Base-by-base conservation (phyloP, 768 basidiomycete genomes). In the Trametes villosa region DNA sequence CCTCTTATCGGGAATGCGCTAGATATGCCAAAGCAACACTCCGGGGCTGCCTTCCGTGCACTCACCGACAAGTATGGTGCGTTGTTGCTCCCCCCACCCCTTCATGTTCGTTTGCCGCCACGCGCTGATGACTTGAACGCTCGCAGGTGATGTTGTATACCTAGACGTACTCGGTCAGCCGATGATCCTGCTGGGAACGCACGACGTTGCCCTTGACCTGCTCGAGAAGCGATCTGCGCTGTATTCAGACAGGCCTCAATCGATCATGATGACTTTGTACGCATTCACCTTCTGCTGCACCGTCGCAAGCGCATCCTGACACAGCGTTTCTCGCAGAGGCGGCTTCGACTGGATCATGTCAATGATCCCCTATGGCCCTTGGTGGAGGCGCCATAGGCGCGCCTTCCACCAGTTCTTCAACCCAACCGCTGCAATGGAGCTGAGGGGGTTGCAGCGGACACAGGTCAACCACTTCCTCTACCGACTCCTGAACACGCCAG, bases 181-280 rank as follows among this genome's bases (percentile, higher is more conserved):
- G 4, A 79, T 92, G 40, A 76, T 91, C 33, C 86, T 92, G 72
- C 67, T 91, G 53, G 88, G 85, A 70, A 81, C 81, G 30, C 78
- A 80, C 9, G 80, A 87, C 40, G 84, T 79, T 0, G 82, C 80
- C 0, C 76, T 77, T 36, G 89, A 90, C 33, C 73, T 93, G 56
- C 74, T 93, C 63, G 90, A 92, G 56, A 87, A 83, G 68, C 81
- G 84, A 29, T 87, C 88, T 9, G 75, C 81, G 12, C 85, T 89
- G 27, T 92, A 91, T 70, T 86, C 89, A 13, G 91, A 91, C 74
- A 87, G 87, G 69, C 12, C 29, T 9, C 86, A 87, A 0, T 75
- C 77, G 29, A 75, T 89, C 26, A 77, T 88, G 40, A 90, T 92
- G 88, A 88, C 91, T 54, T 77, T 91, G 82, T 89, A 66, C 65